These are phyloP conservation scores for Camelina sativa DNA, from an alignment of 345 rosid species.

Conservation along the genomic window DNA sequence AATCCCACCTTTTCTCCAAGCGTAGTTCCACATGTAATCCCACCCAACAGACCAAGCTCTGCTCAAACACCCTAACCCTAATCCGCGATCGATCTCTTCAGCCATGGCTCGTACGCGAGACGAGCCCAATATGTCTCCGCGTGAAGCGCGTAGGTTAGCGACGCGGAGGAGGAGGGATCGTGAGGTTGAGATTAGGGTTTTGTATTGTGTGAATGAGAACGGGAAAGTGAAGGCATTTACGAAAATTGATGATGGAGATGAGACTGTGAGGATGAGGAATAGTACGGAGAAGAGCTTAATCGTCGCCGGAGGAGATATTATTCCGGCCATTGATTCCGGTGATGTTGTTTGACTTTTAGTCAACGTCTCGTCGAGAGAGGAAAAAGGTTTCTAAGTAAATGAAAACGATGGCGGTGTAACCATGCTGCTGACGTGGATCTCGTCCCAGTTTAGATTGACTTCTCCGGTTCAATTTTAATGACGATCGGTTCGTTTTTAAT, in stretches of 20 bases:
- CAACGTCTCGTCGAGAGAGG: conserved; percentile 10
- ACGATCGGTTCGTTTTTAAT: conserved; percentile 2
- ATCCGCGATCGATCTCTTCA: conserved; percentile 54
- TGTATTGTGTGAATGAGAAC: conserved; percentile 51
- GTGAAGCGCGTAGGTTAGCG: conserved; percentile 68
- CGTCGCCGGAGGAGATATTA: conserved; percentile 29
- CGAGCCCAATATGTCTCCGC: conserved; percentile 69
- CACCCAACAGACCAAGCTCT: conserved; percentile 71
- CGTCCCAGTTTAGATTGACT: background rate
- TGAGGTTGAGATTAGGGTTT: conserved; percentile 59
- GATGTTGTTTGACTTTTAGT: conserved; percentile 34
- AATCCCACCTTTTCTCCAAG: conserved; percentile 63
- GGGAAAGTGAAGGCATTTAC: conserved; percentile 45
- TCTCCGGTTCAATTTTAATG: background rate
- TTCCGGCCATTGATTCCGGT: conserved; percentile 46
- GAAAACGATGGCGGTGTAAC: conserved; percentile 16
- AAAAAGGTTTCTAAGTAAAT: background rate
- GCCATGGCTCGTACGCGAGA: conserved; percentile 61
- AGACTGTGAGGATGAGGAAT: conserved; percentile 29
- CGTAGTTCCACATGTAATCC: conserved; percentile 80
- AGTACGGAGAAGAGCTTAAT: conserved; percentile 42
- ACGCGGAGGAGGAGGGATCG: conserved; percentile 76
- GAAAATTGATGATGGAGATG: conserved; percentile 42
- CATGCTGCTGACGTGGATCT: conserved; percentile 25
- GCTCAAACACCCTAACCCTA: conserved; percentile 52